Percentiles rank a stretch among this genome's conserved stretches.
Evolutionary conservation across 2,329 filamentous ascomycete genomes (phyloP).

Genomic region (Coniochaeta ligniaria): DNA sequence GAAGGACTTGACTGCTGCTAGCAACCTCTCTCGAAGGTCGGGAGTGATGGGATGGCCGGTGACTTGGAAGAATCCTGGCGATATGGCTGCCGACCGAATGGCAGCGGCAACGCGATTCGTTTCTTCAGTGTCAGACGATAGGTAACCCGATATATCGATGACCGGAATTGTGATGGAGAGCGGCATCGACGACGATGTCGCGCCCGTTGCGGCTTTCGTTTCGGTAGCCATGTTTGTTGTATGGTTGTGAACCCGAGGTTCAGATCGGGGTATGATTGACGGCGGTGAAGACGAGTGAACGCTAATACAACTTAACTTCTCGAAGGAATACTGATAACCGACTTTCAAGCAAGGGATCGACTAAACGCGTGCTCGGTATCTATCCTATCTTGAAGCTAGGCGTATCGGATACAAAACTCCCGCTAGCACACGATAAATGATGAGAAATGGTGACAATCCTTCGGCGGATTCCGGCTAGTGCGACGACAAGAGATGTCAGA

Average conservation of each 20-base stretch:
- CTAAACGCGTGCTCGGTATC: background rate
- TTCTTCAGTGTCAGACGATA: constrained; percentile 8
- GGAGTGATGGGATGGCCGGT: constrained; percentile 21
- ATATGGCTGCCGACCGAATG: constrained; percentile 12
- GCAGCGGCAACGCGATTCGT: constrained; percentile 10
- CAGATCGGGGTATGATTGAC: background rate
- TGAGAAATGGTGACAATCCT: background rate
- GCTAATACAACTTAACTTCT: background rate
- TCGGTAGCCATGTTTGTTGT: background rate
- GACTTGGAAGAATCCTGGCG: constrained; percentile 27
- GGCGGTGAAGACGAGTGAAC: background rate
- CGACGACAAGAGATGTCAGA: background rate
- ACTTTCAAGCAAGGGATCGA: background rate
- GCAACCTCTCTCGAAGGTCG: constrained; percentile 17
- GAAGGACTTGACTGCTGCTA: constrained; percentile 18
- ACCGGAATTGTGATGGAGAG: constrained; percentile 14
- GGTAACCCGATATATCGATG: constrained; percentile 19
- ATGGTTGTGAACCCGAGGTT: background rate
- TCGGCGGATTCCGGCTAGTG: background rate
- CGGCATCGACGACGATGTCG: background rate
- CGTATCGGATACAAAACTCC: background rate
- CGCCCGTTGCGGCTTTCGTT: background rate
- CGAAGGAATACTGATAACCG: background rate
- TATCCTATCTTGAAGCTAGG: background rate
- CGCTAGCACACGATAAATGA: background rate